A percentile compares a stretch with the other conserved stretches of the same genome.
Conservation (phyloP, 805 yeast genomes). For the Soucietia sequanensis region DNA sequence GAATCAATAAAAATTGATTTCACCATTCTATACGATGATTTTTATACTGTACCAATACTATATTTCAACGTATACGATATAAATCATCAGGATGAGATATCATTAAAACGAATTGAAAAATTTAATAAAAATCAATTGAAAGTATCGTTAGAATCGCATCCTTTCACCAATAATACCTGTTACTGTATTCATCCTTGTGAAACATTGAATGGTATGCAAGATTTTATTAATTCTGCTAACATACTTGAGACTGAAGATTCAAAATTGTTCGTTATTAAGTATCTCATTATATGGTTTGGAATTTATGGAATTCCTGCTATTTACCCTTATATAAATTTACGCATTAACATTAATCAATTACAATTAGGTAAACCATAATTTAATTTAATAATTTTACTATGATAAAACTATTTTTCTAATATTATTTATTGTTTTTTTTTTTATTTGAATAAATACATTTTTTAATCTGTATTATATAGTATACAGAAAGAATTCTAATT, state of each 20-base stretch:
- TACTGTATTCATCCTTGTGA: conserved; percentile 33
- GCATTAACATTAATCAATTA: no score
- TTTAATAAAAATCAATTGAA: background rate
- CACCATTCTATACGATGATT: conserved; percentile 26
- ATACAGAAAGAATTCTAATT: no score
- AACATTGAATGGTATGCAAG: conserved; percentile 13
- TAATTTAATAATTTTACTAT: no score
- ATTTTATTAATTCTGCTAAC: no score
- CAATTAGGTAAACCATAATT: background rate
- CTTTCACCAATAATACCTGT: conserved; percentile 16
- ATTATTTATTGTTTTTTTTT: no score
- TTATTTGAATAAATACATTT: no score
- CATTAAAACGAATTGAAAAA: no score
- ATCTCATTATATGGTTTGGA: conserved; percentile 23
- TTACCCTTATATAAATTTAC: no score
- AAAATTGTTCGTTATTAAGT: conserved; percentile 7
- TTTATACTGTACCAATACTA: conserved; percentile 31
- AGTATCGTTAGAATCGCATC: conserved; percentile 10
- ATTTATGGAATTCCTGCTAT: conserved; percentile 17
- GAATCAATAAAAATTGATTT: conserved; percentile 39
- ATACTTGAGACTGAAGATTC: no score
- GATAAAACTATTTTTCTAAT: no score
- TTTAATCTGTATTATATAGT: no score
- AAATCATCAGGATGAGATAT: no score
- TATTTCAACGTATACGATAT: conserved; percentile 19